These are phyloP conservation scores for Rhizophagus prolifer DNA, from an alignment of 192 early-diverging fungal genomes.

Conservation along the genomic window DNA sequence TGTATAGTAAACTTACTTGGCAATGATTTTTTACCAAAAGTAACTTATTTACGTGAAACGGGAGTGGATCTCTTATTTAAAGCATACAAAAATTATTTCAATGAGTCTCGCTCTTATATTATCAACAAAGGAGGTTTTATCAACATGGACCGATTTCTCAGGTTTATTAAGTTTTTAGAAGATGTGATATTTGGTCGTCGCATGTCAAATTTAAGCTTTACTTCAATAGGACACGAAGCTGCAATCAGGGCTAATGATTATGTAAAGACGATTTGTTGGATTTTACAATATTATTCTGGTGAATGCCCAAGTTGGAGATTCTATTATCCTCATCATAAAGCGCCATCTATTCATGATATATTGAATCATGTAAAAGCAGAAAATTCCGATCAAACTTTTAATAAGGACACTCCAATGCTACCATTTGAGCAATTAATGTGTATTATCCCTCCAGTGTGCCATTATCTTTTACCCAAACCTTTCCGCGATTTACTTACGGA, in stretches of 20 bases:
- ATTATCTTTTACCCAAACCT: conserved; percentile 16
- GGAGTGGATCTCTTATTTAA: conserved; percentile 6
- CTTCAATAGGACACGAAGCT: not conserved
- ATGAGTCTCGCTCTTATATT: not conserved
- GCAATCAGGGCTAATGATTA: conserved; percentile 28
- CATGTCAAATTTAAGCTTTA: not conserved
- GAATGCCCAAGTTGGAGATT: conserved; percentile 25
- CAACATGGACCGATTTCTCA: not conserved
- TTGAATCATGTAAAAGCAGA: not conserved
- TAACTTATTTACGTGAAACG: conserved; percentile 8
- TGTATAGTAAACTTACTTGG: conserved; percentile 26
- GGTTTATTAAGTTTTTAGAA: not conserved
- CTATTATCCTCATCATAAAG: conserved; percentile 26
- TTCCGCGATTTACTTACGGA: conserved; percentile 1
- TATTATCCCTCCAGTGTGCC: conserved; percentile 17
- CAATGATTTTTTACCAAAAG: conserved; percentile 26
- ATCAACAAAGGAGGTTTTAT: conserved; percentile 4
- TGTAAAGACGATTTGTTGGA: conserved; percentile 14
- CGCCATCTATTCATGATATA: conserved; percentile 20
- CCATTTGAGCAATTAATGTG: conserved; percentile 31
- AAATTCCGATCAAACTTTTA: conserved; percentile 13
- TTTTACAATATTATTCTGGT: conserved; percentile 24
- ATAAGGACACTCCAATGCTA: not conserved
- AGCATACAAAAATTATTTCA: conserved; percentile 8
- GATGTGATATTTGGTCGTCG: not conserved